Evolutionary conservation across 2,329 filamentous ascomycete genomes (phyloP).

Genomic region (Pseudocercospora fuligena): DNA sequence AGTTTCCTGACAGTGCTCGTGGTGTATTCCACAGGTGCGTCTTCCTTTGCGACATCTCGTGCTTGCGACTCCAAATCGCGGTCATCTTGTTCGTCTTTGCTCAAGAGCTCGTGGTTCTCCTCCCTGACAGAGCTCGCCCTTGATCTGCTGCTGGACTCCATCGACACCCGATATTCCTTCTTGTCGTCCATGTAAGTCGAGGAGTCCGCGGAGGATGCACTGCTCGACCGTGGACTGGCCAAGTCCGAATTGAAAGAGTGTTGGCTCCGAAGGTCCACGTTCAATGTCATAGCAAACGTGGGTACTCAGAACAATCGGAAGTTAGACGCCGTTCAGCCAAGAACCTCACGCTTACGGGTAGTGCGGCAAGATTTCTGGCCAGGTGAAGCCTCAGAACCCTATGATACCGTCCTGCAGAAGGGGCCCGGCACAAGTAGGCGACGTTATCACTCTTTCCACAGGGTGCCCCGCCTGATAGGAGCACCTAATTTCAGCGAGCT

Average conservation of each 20-base stretch:
- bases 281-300: background rate
- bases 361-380: background rate
- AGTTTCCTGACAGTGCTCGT: conserved; percentile 34
- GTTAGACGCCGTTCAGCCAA: background rate
- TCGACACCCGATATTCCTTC: conserved; percentile 14
- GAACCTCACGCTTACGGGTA: background rate
- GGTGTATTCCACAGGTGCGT: conserved; percentile 31
- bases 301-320: background rate
- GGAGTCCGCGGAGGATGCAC: background rate
- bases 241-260: background rate
- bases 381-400: background rate
- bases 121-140: conserved; percentile 13
- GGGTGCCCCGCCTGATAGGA: background rate
- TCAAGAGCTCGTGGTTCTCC: conserved; percentile 24
- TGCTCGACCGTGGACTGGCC: background rate
- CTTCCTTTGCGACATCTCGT: background rate
- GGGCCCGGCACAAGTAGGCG: background rate
- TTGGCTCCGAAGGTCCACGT: background rate
- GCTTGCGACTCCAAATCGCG: conserved; percentile 23
- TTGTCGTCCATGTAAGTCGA: conserved; percentile 15
- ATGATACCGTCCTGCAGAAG: background rate
- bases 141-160: conserved; percentile 18
- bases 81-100: conserved; percentile 24
- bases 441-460: background rate
- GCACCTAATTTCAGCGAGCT: background rate